Evolutionary conservation across 441 rosid species (phyloP).

Genomic region (Adansonia grandidieri): DNA sequence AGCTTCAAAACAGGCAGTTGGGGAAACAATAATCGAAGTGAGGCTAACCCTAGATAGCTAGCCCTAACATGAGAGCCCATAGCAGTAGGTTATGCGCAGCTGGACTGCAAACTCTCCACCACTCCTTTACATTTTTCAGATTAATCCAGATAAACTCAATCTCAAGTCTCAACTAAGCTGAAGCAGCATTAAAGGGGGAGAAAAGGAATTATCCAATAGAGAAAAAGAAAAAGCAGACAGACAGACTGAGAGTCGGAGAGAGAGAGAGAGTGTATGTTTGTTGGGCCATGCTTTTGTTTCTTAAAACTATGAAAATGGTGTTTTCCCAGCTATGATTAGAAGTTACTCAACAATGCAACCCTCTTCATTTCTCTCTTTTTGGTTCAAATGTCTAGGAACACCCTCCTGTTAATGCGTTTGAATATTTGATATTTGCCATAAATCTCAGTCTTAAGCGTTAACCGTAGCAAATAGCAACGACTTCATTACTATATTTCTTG

Average conservation of each 20-base stretch:
- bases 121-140: slow-evolving; percentile 26
- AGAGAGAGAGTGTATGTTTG: neutral
- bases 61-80: slow-evolving; percentile 12
- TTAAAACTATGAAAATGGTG: neutral
- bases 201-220: neutral
- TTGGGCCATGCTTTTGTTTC: neutral
- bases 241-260: no score
- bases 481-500: neutral
- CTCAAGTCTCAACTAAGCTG: neutral
- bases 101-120: slow-evolving; percentile 33
- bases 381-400: neutral
- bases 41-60: slow-evolving; percentile 34
- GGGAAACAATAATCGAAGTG: slow-evolving; percentile 19
- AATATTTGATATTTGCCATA: neutral
- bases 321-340: neutral
- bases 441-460: neutral
- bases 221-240: neutral
- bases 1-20: slow-evolving; percentile 20
- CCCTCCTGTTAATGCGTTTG: neutral
- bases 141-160: slow-evolving; percentile 2
- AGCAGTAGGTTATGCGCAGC: slow-evolving; percentile 36
- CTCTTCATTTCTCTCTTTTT: neutral
- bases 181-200: neutral
- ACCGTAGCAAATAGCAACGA: neutral
- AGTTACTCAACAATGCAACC: neutral